Evolutionary conservation across 2,329 filamentous ascomycete genomes (phyloP).

Genomic region (Cytospora mali): DNA sequence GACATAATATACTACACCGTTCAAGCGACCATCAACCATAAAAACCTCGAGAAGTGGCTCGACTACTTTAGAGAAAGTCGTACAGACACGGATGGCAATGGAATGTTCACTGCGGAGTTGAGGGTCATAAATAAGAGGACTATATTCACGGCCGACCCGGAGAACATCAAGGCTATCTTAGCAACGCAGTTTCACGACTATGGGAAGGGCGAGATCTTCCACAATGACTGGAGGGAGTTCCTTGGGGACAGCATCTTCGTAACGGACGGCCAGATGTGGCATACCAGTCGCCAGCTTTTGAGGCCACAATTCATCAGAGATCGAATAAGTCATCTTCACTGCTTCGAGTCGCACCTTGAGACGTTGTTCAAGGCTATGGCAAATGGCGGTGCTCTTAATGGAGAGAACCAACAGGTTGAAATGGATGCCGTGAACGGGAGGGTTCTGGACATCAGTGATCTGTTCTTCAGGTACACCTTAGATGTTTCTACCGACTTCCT

Average conservation of each 20-base stretch:
- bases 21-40: slow-evolving; percentile 52
- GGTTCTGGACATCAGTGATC: slow-evolving; percentile 69
- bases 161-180: slow-evolving; percentile 91
- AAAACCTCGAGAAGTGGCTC: slow-evolving; percentile 65
- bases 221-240: slow-evolving; percentile 73
- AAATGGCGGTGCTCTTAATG: slow-evolving; percentile 58
- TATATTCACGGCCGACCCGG: slow-evolving; percentile 78
- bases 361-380: slow-evolving; percentile 70
- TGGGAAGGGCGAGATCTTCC: slow-evolving; percentile 78
- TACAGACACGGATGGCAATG: slow-evolving; percentile 56
- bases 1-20: slow-evolving; percentile 66
- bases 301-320: slow-evolving; percentile 86
- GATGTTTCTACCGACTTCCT: slow-evolving; percentile 88
- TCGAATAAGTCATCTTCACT: slow-evolving; percentile 77
- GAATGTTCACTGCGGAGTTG: slow-evolving; percentile 62
- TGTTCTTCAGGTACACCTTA: slow-evolving; percentile 84
- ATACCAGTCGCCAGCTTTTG: slow-evolving; percentile 77
- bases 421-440: slow-evolving; percentile 61
- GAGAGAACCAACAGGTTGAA: slow-evolving; percentile 66
- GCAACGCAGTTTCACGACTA: slow-evolving; percentile 84
- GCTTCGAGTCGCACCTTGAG: slow-evolving; percentile 79
- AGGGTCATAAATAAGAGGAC: slow-evolving; percentile 59
- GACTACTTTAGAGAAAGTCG: slow-evolving; percentile 48
- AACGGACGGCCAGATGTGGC: slow-evolving; percentile 80
- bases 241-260: slow-evolving; percentile 77